Percentiles rank a stretch among this genome's conserved stretches.
These are phyloP conservation scores for Thuja plicata DNA, from an alignment of 83 land plant genomes.

Conservation along the genomic window DNA sequence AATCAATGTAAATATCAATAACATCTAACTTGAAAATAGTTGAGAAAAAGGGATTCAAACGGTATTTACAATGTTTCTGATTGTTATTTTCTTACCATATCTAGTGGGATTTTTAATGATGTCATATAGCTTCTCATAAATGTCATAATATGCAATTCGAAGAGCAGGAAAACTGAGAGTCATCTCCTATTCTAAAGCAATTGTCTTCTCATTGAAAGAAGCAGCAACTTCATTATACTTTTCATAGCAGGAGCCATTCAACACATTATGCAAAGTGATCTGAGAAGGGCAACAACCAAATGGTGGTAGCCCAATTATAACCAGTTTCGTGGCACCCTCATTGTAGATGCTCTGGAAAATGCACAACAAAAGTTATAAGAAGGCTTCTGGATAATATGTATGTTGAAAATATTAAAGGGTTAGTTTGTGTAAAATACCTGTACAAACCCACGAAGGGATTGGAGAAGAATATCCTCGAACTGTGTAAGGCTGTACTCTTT, in stretches of 20 bases:
- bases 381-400: too few species aligned
- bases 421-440: neutral
- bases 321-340: neutral
- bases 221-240: neutral
- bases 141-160: conserved; percentile 16
- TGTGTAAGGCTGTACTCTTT: neutral
- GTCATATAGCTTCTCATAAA: too few species aligned
- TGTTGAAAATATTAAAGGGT: neutral
- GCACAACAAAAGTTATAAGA: neutral
- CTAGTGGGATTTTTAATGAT: conserved; percentile 5
- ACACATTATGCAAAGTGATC: neutral
- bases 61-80: too few species aligned
- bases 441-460: too few species aligned
- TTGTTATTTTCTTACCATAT: conserved; percentile 16
- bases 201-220: neutral
- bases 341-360: neutral
- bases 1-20: too few species aligned
- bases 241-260: neutral
- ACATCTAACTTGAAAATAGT: too few species aligned
- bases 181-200: neutral
- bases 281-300: too few species aligned
- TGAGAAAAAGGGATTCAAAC: too few species aligned
- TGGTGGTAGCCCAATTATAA: conserved; percentile 1
- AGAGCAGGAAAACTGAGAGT: conserved; percentile 10
- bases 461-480: conserved; percentile 23